Evolutionary conservation across 2,329 filamentous ascomycete species (phyloP).

Genomic region (Leptographium wingfieldii): DNA sequence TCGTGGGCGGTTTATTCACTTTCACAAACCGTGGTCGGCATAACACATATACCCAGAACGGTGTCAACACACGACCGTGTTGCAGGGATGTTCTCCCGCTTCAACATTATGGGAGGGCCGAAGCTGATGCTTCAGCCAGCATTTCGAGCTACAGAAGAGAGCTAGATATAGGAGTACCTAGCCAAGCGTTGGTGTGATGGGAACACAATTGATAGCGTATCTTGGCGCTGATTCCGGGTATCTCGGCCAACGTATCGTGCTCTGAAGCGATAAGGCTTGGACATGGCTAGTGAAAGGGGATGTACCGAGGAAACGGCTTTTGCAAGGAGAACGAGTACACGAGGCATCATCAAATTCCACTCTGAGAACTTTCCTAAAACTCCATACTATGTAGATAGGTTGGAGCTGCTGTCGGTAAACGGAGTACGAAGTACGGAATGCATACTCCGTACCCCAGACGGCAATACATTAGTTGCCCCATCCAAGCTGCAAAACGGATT

Average conservation of each 20-base stretch:
- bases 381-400: too few relatives aligned
- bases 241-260: neutral
- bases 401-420: too few relatives aligned
- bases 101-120: slow-evolving; percentile 1
- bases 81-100: neutral
- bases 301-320: neutral
- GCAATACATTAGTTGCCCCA: neutral
- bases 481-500: neutral
- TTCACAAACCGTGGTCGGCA: neutral
- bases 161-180: neutral
- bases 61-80: neutral
- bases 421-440: neutral
- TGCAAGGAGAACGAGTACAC: neutral
- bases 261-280: neutral
- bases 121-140: neutral
- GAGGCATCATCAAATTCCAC: neutral
- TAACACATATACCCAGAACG: neutral
- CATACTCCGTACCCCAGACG: neutral
- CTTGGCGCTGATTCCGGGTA: too few relatives aligned
- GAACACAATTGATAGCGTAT: too few relatives aligned
- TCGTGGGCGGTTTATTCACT: neutral
- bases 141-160: neutral
- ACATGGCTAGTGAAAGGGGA: neutral
- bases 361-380: too few relatives aligned
- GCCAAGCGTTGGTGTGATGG: neutral